A percentile compares a stretch with the other conserved stretches of the same genome.
phyloP scores from a whole-genome alignment of 2,329 filamentous ascomycete species.

The Colletotrichum melonis region DNA sequence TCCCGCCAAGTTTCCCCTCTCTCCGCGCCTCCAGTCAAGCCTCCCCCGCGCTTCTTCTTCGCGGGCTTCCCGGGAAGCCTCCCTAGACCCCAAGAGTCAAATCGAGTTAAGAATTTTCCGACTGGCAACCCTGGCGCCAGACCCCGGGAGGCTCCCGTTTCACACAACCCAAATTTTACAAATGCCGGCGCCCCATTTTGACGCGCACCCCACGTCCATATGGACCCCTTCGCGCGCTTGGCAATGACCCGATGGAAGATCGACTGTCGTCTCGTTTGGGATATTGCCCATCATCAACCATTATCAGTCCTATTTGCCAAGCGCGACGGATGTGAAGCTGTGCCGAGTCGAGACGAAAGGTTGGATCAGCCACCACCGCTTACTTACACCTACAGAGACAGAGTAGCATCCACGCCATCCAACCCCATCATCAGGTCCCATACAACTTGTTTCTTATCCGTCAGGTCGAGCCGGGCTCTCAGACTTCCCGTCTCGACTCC shows the following conservation, averaged over 20 bases:
- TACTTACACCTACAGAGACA: not conserved
- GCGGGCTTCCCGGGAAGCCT: not conserved
- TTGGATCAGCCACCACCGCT: not conserved
- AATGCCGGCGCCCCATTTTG: conserved; percentile 21
- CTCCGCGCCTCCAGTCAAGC: conserved; percentile 10
- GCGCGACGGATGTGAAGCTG: conserved; percentile 9
- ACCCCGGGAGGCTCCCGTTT: conserved; percentile 20
- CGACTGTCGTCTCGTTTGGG: conserved; percentile 33
- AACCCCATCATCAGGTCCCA: not conserved
- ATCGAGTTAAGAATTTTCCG: conserved; percentile 34
- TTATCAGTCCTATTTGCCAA: conserved; percentile 15
- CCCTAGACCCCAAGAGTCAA: conserved; percentile 27
- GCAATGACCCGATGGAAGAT: conserved; percentile 28
- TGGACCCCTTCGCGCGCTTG: conserved; percentile 11
- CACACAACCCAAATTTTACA: conserved; percentile 22
- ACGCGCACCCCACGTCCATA: conserved; percentile 25
- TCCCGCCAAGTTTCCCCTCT: conserved; percentile 7
- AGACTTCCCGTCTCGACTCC: conserved; percentile 23
- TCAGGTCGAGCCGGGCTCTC: conserved; percentile 35
- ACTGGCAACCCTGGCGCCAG: conserved; percentile 16
- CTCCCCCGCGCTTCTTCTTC: conserved; percentile 17
- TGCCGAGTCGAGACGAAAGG: conserved; percentile 10
- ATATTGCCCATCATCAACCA: conserved; percentile 20
- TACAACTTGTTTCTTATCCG: conserved; percentile 8
- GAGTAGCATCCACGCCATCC: not conserved